Percentiles rank a stretch among this genome's conserved stretches.
Evolutionary conservation across 2,329 filamentous ascomycete species (phyloP).

Genomic region (Xylaria sp.): DNA sequence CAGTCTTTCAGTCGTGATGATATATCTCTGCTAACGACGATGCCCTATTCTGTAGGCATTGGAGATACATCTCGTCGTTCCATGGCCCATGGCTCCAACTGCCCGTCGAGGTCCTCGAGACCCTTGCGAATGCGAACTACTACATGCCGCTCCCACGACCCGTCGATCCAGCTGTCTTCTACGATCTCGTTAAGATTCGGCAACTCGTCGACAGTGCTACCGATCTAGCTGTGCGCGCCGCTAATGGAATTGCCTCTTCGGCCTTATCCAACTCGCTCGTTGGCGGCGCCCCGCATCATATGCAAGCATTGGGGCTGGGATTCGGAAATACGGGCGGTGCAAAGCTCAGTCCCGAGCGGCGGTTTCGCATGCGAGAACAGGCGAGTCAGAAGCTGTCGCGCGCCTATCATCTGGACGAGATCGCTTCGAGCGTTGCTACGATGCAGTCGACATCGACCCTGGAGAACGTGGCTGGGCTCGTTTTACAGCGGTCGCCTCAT

Average conservation of each 20-base stretch:
- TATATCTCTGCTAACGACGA: slow-evolving; percentile 3
- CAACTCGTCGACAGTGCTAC: slow-evolving; percentile 75
- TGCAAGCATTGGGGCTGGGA: slow-evolving; percentile 45
- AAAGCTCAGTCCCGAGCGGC: slow-evolving; percentile 69
- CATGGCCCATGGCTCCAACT: slow-evolving; percentile 80
- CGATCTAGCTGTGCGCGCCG: slow-evolving; percentile 69
- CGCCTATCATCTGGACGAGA: slow-evolving; percentile 77
- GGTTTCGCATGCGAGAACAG: slow-evolving; percentile 73
- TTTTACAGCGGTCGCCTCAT: slow-evolving; percentile 62
- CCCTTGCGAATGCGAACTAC: slow-evolving; percentile 73
- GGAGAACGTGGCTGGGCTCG: slow-evolving; percentile 68
- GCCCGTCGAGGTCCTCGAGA: slow-evolving; percentile 72
- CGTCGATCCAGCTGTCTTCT: slow-evolving; percentile 75
- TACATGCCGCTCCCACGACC: slow-evolving; percentile 69
- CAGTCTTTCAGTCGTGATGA: background rate
- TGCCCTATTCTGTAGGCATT: slow-evolving; percentile 53
- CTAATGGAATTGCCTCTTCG: slow-evolving; percentile 64
- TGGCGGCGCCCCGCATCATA: slow-evolving; percentile 39
- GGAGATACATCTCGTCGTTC: slow-evolving; percentile 78
- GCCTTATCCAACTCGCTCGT: slow-evolving; percentile 49
- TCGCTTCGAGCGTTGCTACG: slow-evolving; percentile 73
- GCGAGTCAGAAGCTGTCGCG: slow-evolving; percentile 71
- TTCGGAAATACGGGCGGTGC: slow-evolving; percentile 55
- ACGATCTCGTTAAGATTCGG: slow-evolving; percentile 78
- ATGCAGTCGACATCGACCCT: slow-evolving; percentile 77